phyloP scores from a whole-genome alignment of 2,329 filamentous ascomycete genomes.

The Metarhizium brunneum region DNA sequence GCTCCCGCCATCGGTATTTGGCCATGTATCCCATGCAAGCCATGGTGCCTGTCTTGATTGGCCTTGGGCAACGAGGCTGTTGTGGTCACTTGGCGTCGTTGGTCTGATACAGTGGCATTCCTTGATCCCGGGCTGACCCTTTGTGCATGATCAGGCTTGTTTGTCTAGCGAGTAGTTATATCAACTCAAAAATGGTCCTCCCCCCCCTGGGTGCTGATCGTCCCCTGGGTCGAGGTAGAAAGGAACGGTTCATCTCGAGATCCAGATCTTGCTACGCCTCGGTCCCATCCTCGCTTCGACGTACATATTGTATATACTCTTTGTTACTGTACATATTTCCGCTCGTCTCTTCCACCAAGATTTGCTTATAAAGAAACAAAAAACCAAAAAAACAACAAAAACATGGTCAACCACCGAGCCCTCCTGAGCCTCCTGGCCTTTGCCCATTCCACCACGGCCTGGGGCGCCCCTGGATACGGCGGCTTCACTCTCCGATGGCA shows the following conservation, averaged over 20 bases:
- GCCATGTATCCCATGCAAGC: neutral
- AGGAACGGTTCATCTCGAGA: neutral
- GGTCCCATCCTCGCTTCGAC: neutral
- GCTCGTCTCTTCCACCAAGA: neutral
- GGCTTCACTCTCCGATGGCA: slow-evolving; percentile 32
- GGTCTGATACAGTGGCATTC: neutral
- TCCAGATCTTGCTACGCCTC: neutral
- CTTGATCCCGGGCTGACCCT: neutral
- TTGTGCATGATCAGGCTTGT: neutral
- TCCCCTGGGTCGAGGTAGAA: neutral
- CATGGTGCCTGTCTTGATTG: slow-evolving; percentile 3
- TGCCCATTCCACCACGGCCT: slow-evolving; percentile 24
- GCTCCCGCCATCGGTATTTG: neutral
- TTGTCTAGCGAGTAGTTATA: neutral
- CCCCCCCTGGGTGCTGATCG: neutral
- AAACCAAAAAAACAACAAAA: neutral
- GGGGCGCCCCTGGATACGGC: slow-evolving; percentile 26
- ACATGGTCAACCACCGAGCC: slow-evolving; percentile 15
- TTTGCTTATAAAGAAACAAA: neutral
- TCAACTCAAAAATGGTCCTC: neutral
- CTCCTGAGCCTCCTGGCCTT: slow-evolving; percentile 20
- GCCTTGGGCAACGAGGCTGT: neutral
- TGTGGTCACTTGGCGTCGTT: slow-evolving; percentile 1
- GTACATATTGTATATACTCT: neutral
- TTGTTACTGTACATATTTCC: neutral